Base-by-base conservation (phyloP, 306 rosid genomes). In the Begonia fuchsioides region DNA sequence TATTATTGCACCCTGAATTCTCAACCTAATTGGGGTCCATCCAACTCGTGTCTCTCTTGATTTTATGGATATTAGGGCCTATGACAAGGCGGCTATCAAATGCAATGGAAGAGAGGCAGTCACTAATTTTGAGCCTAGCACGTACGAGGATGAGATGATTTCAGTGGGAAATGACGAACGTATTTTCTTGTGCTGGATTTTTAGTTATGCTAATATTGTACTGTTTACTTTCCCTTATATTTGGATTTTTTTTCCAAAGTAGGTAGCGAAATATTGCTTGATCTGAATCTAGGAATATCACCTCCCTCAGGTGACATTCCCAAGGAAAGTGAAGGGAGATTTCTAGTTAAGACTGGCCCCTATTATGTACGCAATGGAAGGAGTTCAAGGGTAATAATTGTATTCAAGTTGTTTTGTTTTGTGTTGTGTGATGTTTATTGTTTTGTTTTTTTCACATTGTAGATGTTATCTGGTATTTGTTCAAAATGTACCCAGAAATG, bases 31-130 rank as follows among this genome's bases (percentile, higher is more conserved):
- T 71, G 51, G 69, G 81, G 69, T 74, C 76, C 76, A 71, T 65
- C 83, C 93, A 85, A 75, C 78, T 70, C 55, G 52, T 77, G 68
- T 80, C 67, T 72, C 71, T 80, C 83, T 83, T 76, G 57, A 76
- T 82, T 80, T 85, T 85, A 75, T 76, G 80, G n/a, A 85, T 79
- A 72, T 52, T 66, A 92, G 98, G 98, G 98, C 96, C 62, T 92
- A 92, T 66, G 98, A 92, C 73, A 85, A 82, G 68, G 96, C 96
- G 47, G 98, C 98, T 32, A 77, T 92, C 83, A 73, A 79, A 68
- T 85, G 93, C 69, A 92, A 85, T 55, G 98, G 98, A 65, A 83
- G 87, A 77, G 98, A 85, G 63, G 98, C 94, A 3, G 83, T 92
- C 59, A 92, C 98, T 43, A 92, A 92, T 86, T 92, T 92, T 63